Evolutionary conservation across 2,329 filamentous ascomycete genomes (phyloP).

Genomic region (Neocatenulostroma microsporum): DNA sequence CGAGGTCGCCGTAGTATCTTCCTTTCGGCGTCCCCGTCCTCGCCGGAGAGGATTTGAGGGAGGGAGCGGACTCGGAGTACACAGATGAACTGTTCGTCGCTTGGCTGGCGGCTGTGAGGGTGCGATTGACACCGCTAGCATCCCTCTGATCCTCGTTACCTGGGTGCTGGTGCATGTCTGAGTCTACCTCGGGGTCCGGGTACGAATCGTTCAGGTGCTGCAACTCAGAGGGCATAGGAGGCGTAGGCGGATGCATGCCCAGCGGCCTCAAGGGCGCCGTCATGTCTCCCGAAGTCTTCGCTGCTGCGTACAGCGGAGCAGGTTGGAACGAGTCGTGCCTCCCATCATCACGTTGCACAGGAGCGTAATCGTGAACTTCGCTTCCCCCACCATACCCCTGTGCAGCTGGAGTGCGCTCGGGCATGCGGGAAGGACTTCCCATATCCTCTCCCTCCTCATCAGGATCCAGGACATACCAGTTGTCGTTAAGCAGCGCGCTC

Average conservation of each 20-base stretch:
- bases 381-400: too few relatives aligned
- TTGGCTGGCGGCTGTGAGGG: constrained; percentile 23
- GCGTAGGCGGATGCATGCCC: constrained; percentile 42
- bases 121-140: constrained; percentile 27
- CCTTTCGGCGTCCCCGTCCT: constrained; percentile 31
- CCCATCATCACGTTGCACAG: constrained; percentile 15
- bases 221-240: constrained; percentile 25
- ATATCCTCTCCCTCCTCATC: constrained; percentile 21
- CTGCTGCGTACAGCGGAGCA: neutral
- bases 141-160: too few relatives aligned
- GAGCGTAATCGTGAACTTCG: constrained; percentile 11
- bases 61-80: constrained; percentile 28
- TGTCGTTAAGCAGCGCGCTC: constrained; percentile 36
- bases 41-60: constrained; percentile 12
- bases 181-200: constrained; percentile 7
- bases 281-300: neutral
- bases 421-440: constrained; percentile 10
- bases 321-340: constrained; percentile 21
- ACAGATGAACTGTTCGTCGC: constrained; percentile 24
- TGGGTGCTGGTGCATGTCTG: too few relatives aligned
- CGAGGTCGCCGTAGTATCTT: constrained; percentile 42
- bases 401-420: constrained; percentile 5
- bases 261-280: constrained; percentile 31
- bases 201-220: constrained; percentile 12
- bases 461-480: constrained; percentile 38